Base-by-base conservation (phyloP, 257 asterid genomes). In the Solanum etuberosum region DNA sequence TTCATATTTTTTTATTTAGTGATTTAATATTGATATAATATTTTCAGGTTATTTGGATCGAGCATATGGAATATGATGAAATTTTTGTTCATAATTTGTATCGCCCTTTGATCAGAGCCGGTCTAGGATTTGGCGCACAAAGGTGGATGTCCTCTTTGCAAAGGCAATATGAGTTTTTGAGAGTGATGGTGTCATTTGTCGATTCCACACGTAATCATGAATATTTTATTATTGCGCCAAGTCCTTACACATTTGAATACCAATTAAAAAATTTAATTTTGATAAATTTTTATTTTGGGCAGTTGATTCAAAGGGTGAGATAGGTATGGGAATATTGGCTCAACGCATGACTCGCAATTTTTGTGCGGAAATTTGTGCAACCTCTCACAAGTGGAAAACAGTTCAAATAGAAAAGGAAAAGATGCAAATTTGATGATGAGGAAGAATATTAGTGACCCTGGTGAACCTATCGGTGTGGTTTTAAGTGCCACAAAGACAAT, bases 41-140 rank as follows among this genome's bases (percentile, higher is more conserved):
- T 18, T 90, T 85, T 83, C 94, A 94, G 98, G 96, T 96, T 82
- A 92, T 90, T 15, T 96, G 98, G 99, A 80, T 95, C 54, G 98
- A 96, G 88, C 99, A 96, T n/a, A n/a, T 91, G 76, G 96, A 93
- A 78, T 95, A 93, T 76, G 93, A 94, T 67, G 94, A 93, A 84
- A 92, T 74, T 82, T 54, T 21, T 15, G 86, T 95, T 85, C 95
- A 93, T 40, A 89, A 90, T 57, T 83, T 89, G 42, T 96, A 83
- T 87, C 94, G 90, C 77, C 96, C 98, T 23, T 85, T 94, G 82
- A 86, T 96, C 76, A 84, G 93, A 89, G 93, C 94, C 1, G 98
- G 98, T 83, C 25, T 92, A 42, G 98, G 94, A 32, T 91, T 93
- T 72, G 99, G 99, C 34, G 98, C 99, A 21, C 95, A 89, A 85